These are phyloP conservation scores for Triticum timopheevii DNA, from an alignment of 176 grass and related monocot genomes.

Conservation along the genomic window DNA sequence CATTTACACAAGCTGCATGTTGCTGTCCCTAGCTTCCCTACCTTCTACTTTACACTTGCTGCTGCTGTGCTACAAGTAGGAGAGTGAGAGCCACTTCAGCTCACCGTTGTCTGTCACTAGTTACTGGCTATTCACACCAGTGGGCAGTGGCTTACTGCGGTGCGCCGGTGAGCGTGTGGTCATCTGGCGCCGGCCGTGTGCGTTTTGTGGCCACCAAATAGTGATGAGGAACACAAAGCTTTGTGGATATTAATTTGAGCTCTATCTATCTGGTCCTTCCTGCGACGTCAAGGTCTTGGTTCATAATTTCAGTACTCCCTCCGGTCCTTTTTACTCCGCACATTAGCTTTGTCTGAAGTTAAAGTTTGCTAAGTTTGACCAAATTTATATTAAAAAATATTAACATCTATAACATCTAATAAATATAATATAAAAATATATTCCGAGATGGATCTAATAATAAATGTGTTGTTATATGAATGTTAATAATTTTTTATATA, in stretches of 20 bases:
- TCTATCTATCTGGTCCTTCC: neutral
- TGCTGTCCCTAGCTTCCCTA: conserved; percentile 16
- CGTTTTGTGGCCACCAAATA: conserved; percentile 24
- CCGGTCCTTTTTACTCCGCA: too few species aligned
- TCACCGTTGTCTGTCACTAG: neutral
- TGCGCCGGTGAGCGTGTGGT: neutral
- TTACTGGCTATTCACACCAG: neutral
- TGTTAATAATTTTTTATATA: too few species aligned
- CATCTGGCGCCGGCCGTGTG: neutral
- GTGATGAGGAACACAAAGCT: neutral
- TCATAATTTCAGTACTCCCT: neutral
- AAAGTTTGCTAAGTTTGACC: too few species aligned
- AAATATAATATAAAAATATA: too few species aligned
- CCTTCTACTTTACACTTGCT: neutral
- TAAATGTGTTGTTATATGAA: too few species aligned
- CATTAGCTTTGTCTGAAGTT: too few species aligned
- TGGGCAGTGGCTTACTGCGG: neutral
- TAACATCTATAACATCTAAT: too few species aligned
- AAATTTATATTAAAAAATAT: too few species aligned
- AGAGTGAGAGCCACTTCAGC: conserved; percentile 17
- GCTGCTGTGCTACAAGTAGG: neutral
- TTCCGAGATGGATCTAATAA: too few species aligned
- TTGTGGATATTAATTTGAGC: neutral
- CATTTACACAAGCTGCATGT: too few species aligned
- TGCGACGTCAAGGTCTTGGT: neutral